Evolutionary conservation across 148 eudicot genomes (phyloP), one percentile per base, ranked within the genome.

Genomic region (Vaccinium vitisidaea): DNA sequence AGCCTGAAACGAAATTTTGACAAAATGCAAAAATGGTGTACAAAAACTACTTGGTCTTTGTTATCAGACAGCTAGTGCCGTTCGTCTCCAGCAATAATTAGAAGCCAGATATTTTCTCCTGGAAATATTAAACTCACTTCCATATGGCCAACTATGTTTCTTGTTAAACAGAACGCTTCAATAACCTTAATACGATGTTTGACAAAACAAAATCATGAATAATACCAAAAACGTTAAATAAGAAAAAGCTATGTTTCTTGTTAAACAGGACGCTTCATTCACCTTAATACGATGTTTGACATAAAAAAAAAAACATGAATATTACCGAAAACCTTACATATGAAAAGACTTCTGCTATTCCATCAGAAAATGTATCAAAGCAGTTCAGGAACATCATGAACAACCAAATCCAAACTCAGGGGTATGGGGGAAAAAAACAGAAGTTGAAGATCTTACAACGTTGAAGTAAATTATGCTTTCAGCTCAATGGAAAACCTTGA

Each of bases 401-500:
- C 15, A 77, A 48, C 80, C 56, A 77, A 77, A n/a, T 16, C 56
- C 39, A 16, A 74, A 77, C 23, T 49, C 27, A 10, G 43, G 12
- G 27, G 3, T 13, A 27, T 14, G 13, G 43, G 43, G 43, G 43
- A 19, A 75, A 46, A 4, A 39, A 12, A 8, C 18, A 25, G 1
- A 77, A 11, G 32, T 2, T 77, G 18, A 39, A 56, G 23, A 11
- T 43, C 55, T 6, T n/a, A n/a, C 21, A 61, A 46, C 10, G 43
- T 46, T 46, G 1, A 3, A 63, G 49, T 19, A 2, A 21, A 48
- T 61, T 46, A 58, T 19, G 36, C 11, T 65, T 46, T 65, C 52
- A 46, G 48, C 69, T 56, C 55, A 48, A 81, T 48, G 4, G 58
- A 18, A 58, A 83, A 71, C 52, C 79, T 73, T 83, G 69, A 83